These are phyloP conservation scores for Penicillium coffeae DNA, from an alignment of 495 filamentous ascomycete species.

Conservation along the genomic window DNA sequence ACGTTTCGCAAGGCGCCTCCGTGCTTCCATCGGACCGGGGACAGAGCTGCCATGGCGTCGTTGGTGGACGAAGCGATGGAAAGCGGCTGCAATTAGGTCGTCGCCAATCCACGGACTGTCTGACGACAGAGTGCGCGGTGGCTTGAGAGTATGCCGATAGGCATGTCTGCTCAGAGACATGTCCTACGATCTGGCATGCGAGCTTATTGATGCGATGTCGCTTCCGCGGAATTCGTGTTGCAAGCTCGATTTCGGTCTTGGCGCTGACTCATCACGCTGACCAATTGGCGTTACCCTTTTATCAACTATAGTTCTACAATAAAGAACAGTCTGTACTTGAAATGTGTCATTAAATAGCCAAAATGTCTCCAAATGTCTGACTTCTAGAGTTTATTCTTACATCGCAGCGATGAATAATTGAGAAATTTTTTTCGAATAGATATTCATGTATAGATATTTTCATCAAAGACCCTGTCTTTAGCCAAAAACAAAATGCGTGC, in stretches of 20 bases:
- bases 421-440: not conserved
- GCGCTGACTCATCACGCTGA: not conserved
- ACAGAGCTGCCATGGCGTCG: conserved; percentile 51
- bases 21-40: conserved; percentile 59
- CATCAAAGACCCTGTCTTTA: too few species aligned
- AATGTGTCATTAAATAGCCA: too few species aligned
- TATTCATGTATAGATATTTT: not conserved
- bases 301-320: too few species aligned
- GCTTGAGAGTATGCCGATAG: conserved; percentile 37
- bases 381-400: too few species aligned
- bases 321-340: too few species aligned
- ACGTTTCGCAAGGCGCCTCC: conserved; percentile 48
- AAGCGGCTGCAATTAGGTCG: conserved; percentile 46
- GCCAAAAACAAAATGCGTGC: conserved; percentile 4
- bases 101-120: conserved; percentile 55
- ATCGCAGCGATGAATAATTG: too few species aligned
- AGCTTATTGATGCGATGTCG: conserved; percentile 23
- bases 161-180: conserved; percentile 47
- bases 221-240: conserved; percentile 8
- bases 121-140: conserved; percentile 19
- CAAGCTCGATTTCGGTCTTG: conserved; percentile 9
- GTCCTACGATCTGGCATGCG: conserved; percentile 17
- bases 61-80: conserved; percentile 44
- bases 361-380: too few species aligned
- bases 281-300: too few species aligned